Percentiles rank a stretch among this genome's conserved stretches.
Conservation (phyloP, 768 basidiomycete species). For the Stropharia rugosoannulata region DNA sequence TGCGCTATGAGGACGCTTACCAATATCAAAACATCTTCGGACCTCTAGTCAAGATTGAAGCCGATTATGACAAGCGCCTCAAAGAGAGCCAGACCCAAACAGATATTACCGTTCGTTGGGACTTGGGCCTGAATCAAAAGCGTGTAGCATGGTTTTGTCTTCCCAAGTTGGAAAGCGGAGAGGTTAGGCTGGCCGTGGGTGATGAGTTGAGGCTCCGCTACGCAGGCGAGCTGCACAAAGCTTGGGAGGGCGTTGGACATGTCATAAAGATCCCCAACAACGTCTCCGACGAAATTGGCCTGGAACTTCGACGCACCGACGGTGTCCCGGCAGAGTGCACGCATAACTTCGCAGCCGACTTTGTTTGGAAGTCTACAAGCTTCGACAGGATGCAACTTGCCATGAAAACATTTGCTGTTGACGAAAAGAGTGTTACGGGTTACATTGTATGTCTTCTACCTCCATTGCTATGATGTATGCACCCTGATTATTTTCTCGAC, state of each 20-base stretch:
- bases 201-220: conserved; percentile 93
- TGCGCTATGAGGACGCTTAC: conserved; percentile 97
- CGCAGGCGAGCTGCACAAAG: conserved; percentile 83
- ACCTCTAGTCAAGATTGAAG: conserved; percentile 98
- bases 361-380: conserved; percentile 99
- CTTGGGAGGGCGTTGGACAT: conserved; percentile 97
- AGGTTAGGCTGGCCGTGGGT: conserved; percentile 94
- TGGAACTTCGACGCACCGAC: conserved; percentile 88
- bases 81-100: conserved; percentile 99
- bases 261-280: conserved; percentile 99
- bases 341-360: conserved; percentile 96
- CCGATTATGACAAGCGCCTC: conserved; percentile 96
- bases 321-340: conserved; percentile 93
- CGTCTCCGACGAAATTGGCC: conserved; percentile 95
- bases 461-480: neutral
- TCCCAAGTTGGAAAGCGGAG: conserved; percentile 97
- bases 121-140: conserved; percentile 97
- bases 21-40: conserved; percentile 99
- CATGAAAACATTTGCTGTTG: conserved; percentile 99
- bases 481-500: conserved; percentile 2
- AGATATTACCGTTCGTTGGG: conserved; percentile 95
- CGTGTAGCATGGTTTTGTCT: conserved; percentile 97
- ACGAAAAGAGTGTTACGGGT: conserved; percentile 98
- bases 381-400: conserved; percentile 99
- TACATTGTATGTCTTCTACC: conserved; percentile 75